Evolutionary conservation across 148 eudicot genomes (phyloP), one percentile per base, ranked within the genome.

Genomic region (Polygonum maritimum): DNA sequence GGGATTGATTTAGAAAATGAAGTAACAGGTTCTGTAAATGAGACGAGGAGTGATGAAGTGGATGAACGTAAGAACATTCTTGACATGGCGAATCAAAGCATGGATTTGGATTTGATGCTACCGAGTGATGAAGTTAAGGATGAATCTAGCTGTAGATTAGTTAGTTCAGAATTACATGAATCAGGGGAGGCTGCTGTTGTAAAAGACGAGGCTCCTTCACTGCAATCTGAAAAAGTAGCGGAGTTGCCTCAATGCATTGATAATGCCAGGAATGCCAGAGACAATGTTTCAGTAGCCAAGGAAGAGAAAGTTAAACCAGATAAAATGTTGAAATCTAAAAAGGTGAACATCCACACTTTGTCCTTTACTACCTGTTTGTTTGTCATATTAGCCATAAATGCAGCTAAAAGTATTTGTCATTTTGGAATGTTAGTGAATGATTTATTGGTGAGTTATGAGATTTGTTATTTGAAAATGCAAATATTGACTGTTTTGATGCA

Each of bases 61-160:
- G 83, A 81, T 41, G 83, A 79, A 67, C 67, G 72, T n/a, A 78
- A 63, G 73, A 75, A 78, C 52, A 78, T 51, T 63, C 62, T 74
- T 71, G 81, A 80, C 45, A 35, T 76, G 55, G 26, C 73, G 10
- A 60, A 78, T 40, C 80, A 80, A 45, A 48, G 76, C 76, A 79
- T 36, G 79, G 73, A 71, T 65, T 76, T 36, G 79, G 73, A 71
- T 65, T 76, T 69, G 40, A 74, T 67, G 69, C 65, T 77, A 22
- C 48, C 65, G 60, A 54, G 69, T 47, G 83, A 75, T 26, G 81
- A 62, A 74, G 65, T 26, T 70, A 74, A 70, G 77, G 85, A 78
- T 69, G 93, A 82, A 71, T 45, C 77, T 31, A 38, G 82, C 77
- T 8, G 58, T 36, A 45, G 13, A 48, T 16, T 11, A 47, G 77